These are phyloP conservation scores for Eucalyptus tenuipes DNA, from an alignment of 345 rosid genomes.

Conservation along the genomic window DNA sequence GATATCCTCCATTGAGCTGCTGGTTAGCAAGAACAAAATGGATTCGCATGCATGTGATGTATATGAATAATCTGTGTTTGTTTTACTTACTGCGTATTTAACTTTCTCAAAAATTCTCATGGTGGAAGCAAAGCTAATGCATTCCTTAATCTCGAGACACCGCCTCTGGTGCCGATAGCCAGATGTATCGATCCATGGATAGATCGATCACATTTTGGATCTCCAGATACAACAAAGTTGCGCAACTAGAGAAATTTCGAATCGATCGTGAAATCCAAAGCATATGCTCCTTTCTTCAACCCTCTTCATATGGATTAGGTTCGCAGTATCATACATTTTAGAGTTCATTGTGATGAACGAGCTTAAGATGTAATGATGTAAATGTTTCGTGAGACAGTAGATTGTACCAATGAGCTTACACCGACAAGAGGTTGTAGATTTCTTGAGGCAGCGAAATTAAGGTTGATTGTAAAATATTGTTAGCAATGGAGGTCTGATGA, in stretches of 20 bases:
- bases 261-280: background rate
- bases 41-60: background rate
- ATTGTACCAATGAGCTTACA: background rate
- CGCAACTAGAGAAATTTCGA: background rate
- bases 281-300: background rate
- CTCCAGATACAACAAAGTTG: background rate
- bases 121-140: background rate
- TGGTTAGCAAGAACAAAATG: background rate
- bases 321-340: background rate
- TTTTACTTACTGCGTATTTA: background rate
- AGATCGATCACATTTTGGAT: background rate
- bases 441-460: background rate
- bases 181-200: background rate
- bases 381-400: background rate
- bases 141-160: background rate
- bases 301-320: background rate
- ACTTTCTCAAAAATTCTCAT: background rate
- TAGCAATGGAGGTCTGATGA: conserved; percentile 1
- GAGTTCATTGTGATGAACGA: background rate
- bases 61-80: background rate
- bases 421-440: background rate
- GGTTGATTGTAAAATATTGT: background rate
- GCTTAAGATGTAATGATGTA: background rate
- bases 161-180: background rate
- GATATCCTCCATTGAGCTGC: background rate